Percentiles rank a stretch among this genome's conserved stretches.
phyloP scores from a whole-genome alignment of 106 monocot genomes.

The Platanthera guangdongensis region DNA sequence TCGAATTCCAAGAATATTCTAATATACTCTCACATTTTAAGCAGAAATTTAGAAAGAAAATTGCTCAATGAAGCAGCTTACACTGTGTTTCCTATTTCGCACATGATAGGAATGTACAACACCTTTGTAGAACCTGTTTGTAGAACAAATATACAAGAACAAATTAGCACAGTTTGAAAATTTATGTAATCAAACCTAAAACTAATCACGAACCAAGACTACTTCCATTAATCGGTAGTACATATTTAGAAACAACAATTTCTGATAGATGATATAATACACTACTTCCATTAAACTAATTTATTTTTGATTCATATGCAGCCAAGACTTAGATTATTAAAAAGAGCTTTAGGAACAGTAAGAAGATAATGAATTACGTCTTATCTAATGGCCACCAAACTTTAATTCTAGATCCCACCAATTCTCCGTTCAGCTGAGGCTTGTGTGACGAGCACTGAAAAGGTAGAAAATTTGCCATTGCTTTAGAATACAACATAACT shows the following conservation, averaged over 20 bases:
- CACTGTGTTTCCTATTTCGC: constrained; percentile 67
- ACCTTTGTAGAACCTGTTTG: constrained; percentile 81
- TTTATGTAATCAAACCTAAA: neutral
- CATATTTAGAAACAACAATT: neutral
- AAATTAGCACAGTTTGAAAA: neutral
- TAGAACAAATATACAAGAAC: neutral
- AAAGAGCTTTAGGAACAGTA: neutral
- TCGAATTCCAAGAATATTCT: too few species aligned
- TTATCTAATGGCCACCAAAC: constrained; percentile 99
- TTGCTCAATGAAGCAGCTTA: constrained; percentile 14
- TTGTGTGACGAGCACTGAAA: constrained; percentile 58
- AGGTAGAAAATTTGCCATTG: neutral
- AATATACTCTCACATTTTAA: neutral
- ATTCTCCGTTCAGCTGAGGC: constrained; percentile 15
- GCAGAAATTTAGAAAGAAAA: neutral
- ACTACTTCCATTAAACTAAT: neutral
- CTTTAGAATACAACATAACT: neutral
- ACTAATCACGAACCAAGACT: neutral
- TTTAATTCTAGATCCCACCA: constrained; percentile 80
- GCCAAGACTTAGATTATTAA: neutral
- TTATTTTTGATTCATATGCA: neutral
- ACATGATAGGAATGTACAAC: constrained; percentile 62
- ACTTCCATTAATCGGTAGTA: neutral
- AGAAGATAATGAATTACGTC: constrained; percentile 26
- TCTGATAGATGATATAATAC: neutral